A percentile compares a stretch with the other conserved stretches of the same genome.
Evolutionary conservation across 768 basidiomycete genomes (phyloP).

Genomic region (Chalciporus sphaerocephalus): DNA sequence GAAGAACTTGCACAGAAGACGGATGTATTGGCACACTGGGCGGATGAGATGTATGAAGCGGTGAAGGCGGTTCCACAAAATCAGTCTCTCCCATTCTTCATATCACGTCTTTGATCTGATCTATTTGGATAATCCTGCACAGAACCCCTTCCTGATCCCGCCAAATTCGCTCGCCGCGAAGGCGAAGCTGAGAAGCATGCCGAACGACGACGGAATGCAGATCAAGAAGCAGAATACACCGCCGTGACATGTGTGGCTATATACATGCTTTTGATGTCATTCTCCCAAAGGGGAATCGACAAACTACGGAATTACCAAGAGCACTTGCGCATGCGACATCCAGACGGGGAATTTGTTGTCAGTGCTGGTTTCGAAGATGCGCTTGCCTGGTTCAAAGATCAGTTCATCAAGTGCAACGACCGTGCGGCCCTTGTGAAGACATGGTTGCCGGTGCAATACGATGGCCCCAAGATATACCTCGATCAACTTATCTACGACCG

Average conservation of each 20-base stretch:
- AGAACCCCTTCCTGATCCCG: slow-evolving; percentile 82
- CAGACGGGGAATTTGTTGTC: slow-evolving; percentile 68
- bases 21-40: slow-evolving; percentile 87
- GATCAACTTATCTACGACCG: slow-evolving; percentile 93
- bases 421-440: slow-evolving; percentile 85
- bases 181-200: slow-evolving; percentile 73
- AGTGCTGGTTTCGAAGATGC: slow-evolving; percentile 81
- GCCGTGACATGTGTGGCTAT: slow-evolving; percentile 84
- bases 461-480: slow-evolving; percentile 77
- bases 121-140: background rate
- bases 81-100: slow-evolving; percentile 35
- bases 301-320: slow-evolving; percentile 74
- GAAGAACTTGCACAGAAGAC: slow-evolving; percentile 97
- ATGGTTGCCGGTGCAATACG: slow-evolving; percentile 79
- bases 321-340: slow-evolving; percentile 74
- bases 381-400: slow-evolving; percentile 84
- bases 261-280: slow-evolving; percentile 88
- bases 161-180: slow-evolving; percentile 65
- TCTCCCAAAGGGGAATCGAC: slow-evolving; percentile 90
- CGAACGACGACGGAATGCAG: slow-evolving; percentile 61
- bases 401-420: slow-evolving; percentile 93
- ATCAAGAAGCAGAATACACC: slow-evolving; percentile 75
- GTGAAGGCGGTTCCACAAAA: slow-evolving; percentile 83
- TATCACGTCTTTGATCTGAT: background rate
- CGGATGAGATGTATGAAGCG: slow-evolving; percentile 89